Base-by-base conservation (phyloP, 805 yeast species). In the Wickerhamiella musiphila region DNA sequence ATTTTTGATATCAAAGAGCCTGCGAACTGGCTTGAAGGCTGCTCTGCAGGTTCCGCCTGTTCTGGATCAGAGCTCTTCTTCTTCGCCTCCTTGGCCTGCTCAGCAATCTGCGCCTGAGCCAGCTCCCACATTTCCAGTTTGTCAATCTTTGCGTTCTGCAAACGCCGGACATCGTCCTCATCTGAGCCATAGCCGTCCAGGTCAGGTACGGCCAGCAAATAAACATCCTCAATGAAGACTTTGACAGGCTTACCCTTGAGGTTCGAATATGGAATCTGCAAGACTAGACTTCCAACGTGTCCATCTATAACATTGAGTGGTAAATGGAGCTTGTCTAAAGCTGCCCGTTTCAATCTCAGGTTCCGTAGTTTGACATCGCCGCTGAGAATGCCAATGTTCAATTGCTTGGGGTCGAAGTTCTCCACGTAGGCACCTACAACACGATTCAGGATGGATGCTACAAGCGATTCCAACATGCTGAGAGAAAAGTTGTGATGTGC, bases 211-310 rank as follows among this genome's bases (percentile, higher is more conserved):
- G 92, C 92, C 22, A 92, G 60, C 18, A 90, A 50, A 45, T 75
- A 83, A 9, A 83, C 86, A 50, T 90, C 90, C 44, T 90, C 86
- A 36, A 90, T 76, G 9, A 70, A 60, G 10, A 90, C 68, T 50
- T 79, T 81, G 6, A 86, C 96, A 0, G 99, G 96, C 47, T 84
- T 79, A 14, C 78, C 73, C 49, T 84, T 84, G 41, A 92, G 60
- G 48, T 83, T 90, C 1, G 95, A 76, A 95, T 96, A 92, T 0
- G 99, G 98, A 23, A 90, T 86, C 49, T 79, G 94, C 34, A 90
- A 58, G 0, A 93, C 77, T 40, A 90, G 62, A 43, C 77, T 79
- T 1, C 96, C 98, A 36, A 90, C 53, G 48, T 79, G 82, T 25
- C 99, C 99, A 49, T 77, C 78, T 39, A 70, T 68, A 10, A 92